phyloP scores from a whole-genome alignment of 108 stramenopile species.

The Conticribra guillardii region DNA sequence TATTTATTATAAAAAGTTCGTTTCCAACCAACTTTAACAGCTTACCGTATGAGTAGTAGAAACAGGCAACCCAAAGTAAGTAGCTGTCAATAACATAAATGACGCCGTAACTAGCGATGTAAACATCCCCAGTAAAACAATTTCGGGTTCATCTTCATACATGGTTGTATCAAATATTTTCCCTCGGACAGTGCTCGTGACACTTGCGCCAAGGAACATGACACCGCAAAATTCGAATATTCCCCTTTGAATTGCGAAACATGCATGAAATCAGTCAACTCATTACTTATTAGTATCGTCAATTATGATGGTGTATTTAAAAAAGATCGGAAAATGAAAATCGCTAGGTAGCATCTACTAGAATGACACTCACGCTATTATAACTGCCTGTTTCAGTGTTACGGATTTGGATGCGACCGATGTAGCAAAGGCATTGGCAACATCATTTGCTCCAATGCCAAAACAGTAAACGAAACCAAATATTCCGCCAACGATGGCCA shows the following conservation, averaged over 20 bases:
- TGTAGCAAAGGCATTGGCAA: slow-evolving; percentile 82
- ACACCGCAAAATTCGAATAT: slow-evolving; percentile 75
- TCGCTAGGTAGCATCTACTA: too few species aligned
- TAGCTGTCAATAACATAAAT: slow-evolving; percentile 62
- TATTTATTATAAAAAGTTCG: too few species aligned
- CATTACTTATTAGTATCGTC: too few species aligned
- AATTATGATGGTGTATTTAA: too few species aligned
- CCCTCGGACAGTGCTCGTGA: slow-evolving; percentile 63
- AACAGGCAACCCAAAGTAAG: slow-evolving; percentile 63
- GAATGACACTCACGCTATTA: slow-evolving; percentile 41
- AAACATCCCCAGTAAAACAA: slow-evolving; percentile 72
- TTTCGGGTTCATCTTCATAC: slow-evolving; percentile 53
- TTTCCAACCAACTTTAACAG: too few species aligned
- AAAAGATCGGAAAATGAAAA: too few species aligned
- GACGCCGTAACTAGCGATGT: slow-evolving; percentile 56
- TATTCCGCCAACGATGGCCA: slow-evolving; percentile 50
- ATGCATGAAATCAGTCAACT: too few species aligned
- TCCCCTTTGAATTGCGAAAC: too few species aligned
- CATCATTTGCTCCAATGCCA: slow-evolving; percentile 80
- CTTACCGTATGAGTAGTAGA: slow-evolving; percentile 65
- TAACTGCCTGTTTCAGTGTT: slow-evolving; percentile 67
- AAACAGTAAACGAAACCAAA: slow-evolving; percentile 51
- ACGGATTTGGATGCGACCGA: slow-evolving; percentile 74
- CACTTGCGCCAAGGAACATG: slow-evolving; percentile 63
- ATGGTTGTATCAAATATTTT: slow-evolving; percentile 56